Base-by-base conservation (phyloP, 2,329 filamentous ascomycete genomes). In the Dendrostoma leiphaemia region DNA sequence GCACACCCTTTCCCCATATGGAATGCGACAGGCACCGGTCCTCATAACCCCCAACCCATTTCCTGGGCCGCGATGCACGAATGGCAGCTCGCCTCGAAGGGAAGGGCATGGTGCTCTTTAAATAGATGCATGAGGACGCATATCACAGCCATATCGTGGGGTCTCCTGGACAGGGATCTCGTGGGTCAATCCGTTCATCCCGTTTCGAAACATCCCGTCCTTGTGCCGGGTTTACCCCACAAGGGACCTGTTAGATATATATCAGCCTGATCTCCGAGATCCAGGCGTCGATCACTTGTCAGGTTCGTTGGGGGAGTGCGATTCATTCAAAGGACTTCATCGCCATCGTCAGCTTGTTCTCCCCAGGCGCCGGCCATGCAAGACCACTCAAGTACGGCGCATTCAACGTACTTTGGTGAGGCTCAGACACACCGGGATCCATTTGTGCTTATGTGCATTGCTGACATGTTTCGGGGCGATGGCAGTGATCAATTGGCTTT, bases 191-290 rank as follows among this genome's bases (percentile, higher is more conserved):
- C 47, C 37, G 24, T 29, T 31, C 35, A 49, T 49, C 35, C 35
- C n/a, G 47, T 31, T 49, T 49, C 47, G 47, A 49, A 40, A 49
- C 47, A 29, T 13, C 32, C n/a, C 32, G 15, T 10, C 46, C 15
- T 47, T 32, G 24, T 28, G 21, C 46, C 46, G n/a, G 46, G 32
- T 9, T 29, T n/a, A n/a, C 23, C 29, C 13, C 15, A 6, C 24
- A 38, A 37, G 29, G 34, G 24, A 48, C 21, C 46, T 38, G 24
- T 48, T 26, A 48, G 32, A 40, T n/a, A 17, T 38, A 48, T 26
- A 48, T 34, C 43, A 34, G 19, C 15, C 24, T 29, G 9, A 38
- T 48, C 32, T 38, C 24, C 24, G 32, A 19, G 1, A 28, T 15
- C 13, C 38, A 41, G 23, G 38, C 38, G 26, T 15, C 21, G 23